Evolutionary conservation across 2,329 filamentous ascomycete species (phyloP).

Genomic region (Bimuria novae-zelandiae): DNA sequence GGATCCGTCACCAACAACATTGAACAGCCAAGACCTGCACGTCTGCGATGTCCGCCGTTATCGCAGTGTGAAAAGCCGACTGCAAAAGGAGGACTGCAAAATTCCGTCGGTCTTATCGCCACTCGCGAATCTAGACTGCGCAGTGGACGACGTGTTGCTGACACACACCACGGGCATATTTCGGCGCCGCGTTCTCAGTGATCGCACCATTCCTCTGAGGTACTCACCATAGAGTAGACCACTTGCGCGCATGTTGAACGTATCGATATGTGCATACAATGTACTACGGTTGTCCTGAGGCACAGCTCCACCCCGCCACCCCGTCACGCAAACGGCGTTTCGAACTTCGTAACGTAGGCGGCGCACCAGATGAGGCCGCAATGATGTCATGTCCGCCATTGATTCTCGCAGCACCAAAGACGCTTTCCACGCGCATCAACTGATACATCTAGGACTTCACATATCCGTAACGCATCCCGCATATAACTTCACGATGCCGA

Average conservation of each 20-base stretch:
- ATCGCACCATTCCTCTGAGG: no score
- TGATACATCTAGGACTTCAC: neutral
- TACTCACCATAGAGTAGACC: neutral
- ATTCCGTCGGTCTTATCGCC: neutral
- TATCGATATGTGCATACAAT: neutral
- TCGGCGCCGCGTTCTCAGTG: no score
- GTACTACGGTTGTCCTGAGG: neutral
- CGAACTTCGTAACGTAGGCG: neutral
- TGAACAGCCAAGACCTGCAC: neutral
- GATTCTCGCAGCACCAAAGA: neutral
- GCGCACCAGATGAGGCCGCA: neutral
- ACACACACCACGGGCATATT: conserved; percentile 5
- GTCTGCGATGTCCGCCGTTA: neutral
- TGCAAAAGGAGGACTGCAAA: neutral
- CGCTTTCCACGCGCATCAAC: neutral
- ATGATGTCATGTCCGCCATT: conserved; percentile 6
- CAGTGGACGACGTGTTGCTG: neutral
- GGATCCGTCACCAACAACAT: conserved; percentile 17
- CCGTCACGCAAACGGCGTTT: conserved; percentile 3
- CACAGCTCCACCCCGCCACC: neutral
- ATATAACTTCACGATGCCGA: conserved; percentile 15
- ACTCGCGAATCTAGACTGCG: conserved; percentile 2
- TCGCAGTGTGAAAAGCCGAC: neutral
- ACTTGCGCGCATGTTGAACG: neutral
- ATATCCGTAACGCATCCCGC: neutral